Conservation (phyloP, 129 eudicot genomes). For the Scalesia atractyloides region DNA sequence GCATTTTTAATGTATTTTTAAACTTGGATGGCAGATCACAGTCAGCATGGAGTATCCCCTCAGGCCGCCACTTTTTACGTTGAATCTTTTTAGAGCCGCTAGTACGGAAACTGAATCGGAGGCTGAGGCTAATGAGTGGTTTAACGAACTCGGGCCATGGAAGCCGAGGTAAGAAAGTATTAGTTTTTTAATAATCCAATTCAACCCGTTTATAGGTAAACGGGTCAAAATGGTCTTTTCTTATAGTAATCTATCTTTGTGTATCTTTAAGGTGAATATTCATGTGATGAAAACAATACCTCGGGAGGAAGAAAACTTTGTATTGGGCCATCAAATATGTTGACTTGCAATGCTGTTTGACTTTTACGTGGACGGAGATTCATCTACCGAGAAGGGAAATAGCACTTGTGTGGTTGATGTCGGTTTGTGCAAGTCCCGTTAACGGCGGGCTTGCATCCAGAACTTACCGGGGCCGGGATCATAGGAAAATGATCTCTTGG, state of each 20-base stretch:
- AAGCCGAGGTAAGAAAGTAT: constrained; percentile 76
- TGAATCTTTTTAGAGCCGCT: constrained; percentile 40
- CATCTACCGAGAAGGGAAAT: constrained; percentile 45
- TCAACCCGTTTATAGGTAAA: no score
- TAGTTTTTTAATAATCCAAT: constrained; percentile 8
- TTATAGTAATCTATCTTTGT: constrained; percentile 13
- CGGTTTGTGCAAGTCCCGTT: constrained; percentile 76
- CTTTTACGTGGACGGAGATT: constrained; percentile 53
- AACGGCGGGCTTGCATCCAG: constrained; percentile 67
- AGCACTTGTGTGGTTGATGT: constrained; percentile 62
- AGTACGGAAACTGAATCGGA: constrained; percentile 42
- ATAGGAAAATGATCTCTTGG: constrained; percentile 92
- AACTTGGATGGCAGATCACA: constrained; percentile 49
- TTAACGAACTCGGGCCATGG: constrained; percentile 96
- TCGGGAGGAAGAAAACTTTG: constrained; percentile 51
- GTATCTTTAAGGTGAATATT: constrained; percentile 63
- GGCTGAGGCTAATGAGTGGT: constrained; percentile 53
- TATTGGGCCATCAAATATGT: constrained; percentile 74
- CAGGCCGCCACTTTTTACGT: constrained; percentile 69
- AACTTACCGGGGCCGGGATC: constrained; percentile 87
- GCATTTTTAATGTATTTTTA: background rate
- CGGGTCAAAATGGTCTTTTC: background rate
- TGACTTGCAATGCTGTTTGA: constrained; percentile 93
- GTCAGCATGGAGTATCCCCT: constrained; percentile 87
- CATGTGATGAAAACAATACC: constrained; percentile 63